These are phyloP conservation scores for Sarocladiaceae sp. DNA, from an alignment of 2,329 filamentous ascomycete genomes.

Conservation along the genomic window DNA sequence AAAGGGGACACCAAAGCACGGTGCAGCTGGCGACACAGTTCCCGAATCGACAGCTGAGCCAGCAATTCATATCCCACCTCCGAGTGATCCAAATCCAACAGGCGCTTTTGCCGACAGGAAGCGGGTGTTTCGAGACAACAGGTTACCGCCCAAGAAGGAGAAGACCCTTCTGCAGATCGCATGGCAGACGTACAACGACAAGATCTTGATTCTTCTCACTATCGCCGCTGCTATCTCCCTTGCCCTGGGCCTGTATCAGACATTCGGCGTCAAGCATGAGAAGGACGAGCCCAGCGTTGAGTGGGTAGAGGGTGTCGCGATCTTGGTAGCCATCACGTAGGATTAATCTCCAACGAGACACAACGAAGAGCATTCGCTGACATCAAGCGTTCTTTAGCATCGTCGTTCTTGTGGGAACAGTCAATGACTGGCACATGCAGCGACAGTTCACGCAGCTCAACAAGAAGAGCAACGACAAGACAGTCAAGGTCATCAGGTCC, in stretches of 20 bases:
- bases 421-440: constrained; percentile 79
- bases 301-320: constrained; percentile 81
- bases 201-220: constrained; percentile 66
- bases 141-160: constrained; percentile 57
- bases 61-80: constrained; percentile 19
- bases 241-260: constrained; percentile 66
- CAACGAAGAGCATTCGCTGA: neutral
- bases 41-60: constrained; percentile 21
- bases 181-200: constrained; percentile 81
- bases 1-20: constrained; percentile 28
- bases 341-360: neutral
- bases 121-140: constrained; percentile 58
- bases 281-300: constrained; percentile 3
- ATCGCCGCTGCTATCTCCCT: constrained; percentile 66
- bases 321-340: constrained; percentile 62
- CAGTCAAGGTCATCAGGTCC: constrained; percentile 68
- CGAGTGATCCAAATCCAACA: constrained; percentile 16
- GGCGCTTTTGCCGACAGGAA: constrained; percentile 45
- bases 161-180: constrained; percentile 55
- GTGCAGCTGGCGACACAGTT: constrained; percentile 24
- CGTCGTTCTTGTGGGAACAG: constrained; percentile 67
- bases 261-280: constrained; percentile 49
- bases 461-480: constrained; percentile 69
- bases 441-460: constrained; percentile 75
- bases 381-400: constrained; percentile 31